Evolutionary conservation across 208 protist genomes (phyloP), one percentile per base, ranked within the genome.

Genomic region (Borovskyia barvae): DNA sequence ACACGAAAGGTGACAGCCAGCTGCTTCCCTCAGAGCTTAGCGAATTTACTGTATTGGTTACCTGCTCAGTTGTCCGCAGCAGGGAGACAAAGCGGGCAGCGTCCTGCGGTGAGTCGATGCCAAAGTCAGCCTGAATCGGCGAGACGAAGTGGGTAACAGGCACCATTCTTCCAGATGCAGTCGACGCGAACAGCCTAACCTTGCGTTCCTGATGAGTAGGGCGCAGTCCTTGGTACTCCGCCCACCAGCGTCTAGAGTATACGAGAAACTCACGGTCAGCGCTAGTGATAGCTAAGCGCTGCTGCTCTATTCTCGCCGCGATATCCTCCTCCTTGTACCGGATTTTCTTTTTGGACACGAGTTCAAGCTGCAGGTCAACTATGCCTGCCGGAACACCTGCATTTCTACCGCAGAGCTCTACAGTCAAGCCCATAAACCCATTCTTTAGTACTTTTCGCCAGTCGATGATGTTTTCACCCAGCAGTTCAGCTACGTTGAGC

Each of bases 261-360:
- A 97, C 72, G 20, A 97, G 74, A 77, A 97, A 97, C 65, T 97
- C 91, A 30, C 93, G 67, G 51, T 97, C 93, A 14, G 93, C 80
- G n/a, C 85, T 80, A n/a, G 87, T 90, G 33, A 93, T 85, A 15
- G 76, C 75, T 32, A 77, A 56, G 11, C 87, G 40, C 64, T 97
- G 90, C 51, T 82, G 69, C n/a, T 94, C 87, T 11, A 93, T 63
- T 37, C 79, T 73, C 11, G 53, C 40, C 8, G 66, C 57, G 60
- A 97, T 83, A 43, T 93, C 85, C 30, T 93, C 73, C 36, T 94
- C 93, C n/a, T 55, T 67, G 48, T 90, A 90, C 0, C 72, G 65
- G 25, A 77, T 61, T 35, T 67, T 62, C 30, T 77, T 80, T 42
- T 65, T 55, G 17, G 86, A 75, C 11, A 97, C 45, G 29, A 97